Evolutionary conservation across 106 monocot genomes (phyloP).

Genomic region (Apostasia shenzhenica): DNA sequence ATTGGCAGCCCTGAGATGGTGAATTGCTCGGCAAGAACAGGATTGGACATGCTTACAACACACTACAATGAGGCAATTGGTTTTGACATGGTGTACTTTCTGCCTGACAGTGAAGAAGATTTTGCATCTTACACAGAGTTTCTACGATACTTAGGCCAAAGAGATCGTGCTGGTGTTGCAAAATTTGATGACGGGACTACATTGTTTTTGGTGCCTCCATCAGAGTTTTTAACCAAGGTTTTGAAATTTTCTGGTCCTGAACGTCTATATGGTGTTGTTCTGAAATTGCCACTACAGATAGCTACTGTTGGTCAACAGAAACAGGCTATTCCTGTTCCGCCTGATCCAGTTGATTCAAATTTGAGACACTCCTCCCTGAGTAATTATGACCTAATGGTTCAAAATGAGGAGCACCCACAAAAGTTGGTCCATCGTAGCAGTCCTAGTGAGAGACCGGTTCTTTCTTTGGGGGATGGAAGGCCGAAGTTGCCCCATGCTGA

Average conservation of each 20-base stretch:
- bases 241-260: constrained; percentile 84
- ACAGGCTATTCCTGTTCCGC: constrained; percentile 9
- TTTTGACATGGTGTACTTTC: constrained; percentile 91
- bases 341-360: constrained; percentile 26
- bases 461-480: constrained; percentile 13
- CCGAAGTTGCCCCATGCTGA: constrained; percentile 14
- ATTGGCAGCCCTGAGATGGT: constrained; percentile 66
- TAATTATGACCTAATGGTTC: constrained; percentile 19
- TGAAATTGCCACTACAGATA: constrained; percentile 54
- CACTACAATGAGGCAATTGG: constrained; percentile 75
- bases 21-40: constrained; percentile 90
- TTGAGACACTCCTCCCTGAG: constrained; percentile 17
- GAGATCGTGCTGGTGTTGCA: constrained; percentile 93
- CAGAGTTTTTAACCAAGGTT: constrained; percentile 72
- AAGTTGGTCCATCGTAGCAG: constrained; percentile 24
- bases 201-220: constrained; percentile 95
- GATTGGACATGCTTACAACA: constrained; percentile 78
- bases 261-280: constrained; percentile 90
- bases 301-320: constrained; percentile 16
- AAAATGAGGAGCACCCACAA: constrained; percentile 16
- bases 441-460: constrained; percentile 16
- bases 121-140: constrained; percentile 97
- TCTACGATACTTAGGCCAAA: constrained; percentile 65
- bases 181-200: constrained; percentile 85
- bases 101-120: constrained; percentile 94